Percentiles rank a stretch among this genome's conserved stretches.
phyloP scores from a whole-genome alignment of 2,329 filamentous ascomycete species.

The Torrubiellomyces zombiae region DNA sequence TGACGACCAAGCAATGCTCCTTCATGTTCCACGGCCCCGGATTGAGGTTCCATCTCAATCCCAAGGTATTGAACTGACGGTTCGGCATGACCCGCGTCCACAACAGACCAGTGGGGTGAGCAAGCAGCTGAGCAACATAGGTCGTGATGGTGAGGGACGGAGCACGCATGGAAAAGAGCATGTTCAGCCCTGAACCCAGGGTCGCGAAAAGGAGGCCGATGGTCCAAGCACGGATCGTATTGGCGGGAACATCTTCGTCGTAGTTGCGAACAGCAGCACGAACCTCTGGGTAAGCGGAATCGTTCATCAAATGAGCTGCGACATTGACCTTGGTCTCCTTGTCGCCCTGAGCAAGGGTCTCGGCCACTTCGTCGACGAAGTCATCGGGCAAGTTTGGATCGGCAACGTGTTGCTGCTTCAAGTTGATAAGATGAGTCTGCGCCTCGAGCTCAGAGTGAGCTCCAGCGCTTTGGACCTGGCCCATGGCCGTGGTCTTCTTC shows the following conservation, averaged over 20 bases:
- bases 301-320: too few species aligned
- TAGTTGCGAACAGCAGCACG: constrained; percentile 20
- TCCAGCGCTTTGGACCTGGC: too few species aligned
- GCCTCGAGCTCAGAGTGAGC: too few species aligned
- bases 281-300: too few species aligned
- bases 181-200: constrained; percentile 26
- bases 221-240: too few species aligned
- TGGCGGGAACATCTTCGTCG: constrained; percentile 17
- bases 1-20: constrained; percentile 35
- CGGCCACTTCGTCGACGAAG: too few species aligned
- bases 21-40: constrained; percentile 34
- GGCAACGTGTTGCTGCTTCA: too few species aligned
- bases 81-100: constrained; percentile 26
- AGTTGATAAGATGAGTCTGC: too few species aligned
- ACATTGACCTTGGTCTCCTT: too few species aligned
- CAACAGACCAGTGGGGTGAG: constrained; percentile 25
- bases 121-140: constrained; percentile 22
- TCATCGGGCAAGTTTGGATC: too few species aligned
- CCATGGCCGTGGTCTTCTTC: too few species aligned
- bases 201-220: constrained; percentile 28
- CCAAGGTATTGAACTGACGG: constrained; percentile 22
- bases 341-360: too few species aligned
- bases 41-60: constrained; percentile 26
- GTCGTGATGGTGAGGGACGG: constrained; percentile 22
- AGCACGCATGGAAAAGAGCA: constrained; percentile 28